phyloP scores from a whole-genome alignment of 2,329 filamentous ascomycete species.

The Colletotrichum gigasporum region DNA sequence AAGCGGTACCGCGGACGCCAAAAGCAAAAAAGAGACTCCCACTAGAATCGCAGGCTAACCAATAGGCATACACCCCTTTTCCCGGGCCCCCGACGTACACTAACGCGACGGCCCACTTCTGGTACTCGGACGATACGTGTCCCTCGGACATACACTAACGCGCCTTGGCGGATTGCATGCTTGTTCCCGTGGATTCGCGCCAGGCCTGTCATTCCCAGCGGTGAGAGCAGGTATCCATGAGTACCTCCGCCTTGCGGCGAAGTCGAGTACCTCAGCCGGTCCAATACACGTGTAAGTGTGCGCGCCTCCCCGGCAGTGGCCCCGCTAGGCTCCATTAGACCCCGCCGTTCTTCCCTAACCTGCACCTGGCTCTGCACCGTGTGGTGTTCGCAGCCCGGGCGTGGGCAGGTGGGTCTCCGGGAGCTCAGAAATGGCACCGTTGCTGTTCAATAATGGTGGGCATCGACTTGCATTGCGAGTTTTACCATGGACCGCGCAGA shows the following conservation, averaged over 20 bases:
- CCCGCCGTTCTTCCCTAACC: conserved; percentile 13
- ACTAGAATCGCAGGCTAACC: neutral
- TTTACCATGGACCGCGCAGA: no score
- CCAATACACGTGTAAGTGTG: conserved; percentile 7
- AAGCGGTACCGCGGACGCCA: neutral
- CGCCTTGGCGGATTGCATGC: conserved; percentile 1
- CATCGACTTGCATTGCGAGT: no score
- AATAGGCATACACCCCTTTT: conserved; percentile 20
- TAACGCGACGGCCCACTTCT: neutral
- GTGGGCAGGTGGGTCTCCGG: neutral
- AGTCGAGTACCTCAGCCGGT: conserved; percentile 5
- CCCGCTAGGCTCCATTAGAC: neutral
- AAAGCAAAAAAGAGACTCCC: neutral
- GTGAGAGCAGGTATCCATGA: conserved; percentile 14
- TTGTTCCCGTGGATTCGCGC: neutral
- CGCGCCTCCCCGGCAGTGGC: neutral
- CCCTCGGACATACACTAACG: conserved; percentile 11
- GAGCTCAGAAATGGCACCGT: neutral
- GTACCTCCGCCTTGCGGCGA: neutral
- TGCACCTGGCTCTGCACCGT: neutral
- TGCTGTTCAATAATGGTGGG: neutral
- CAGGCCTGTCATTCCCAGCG: conserved; percentile 16
- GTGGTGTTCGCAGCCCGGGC: conserved; percentile 11
- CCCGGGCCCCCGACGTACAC: conserved; percentile 2
- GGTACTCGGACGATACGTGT: conserved; percentile 22